Conservation (phyloP, 2,329 filamentous ascomycete species). For the Aspergillus sp. region DNA sequence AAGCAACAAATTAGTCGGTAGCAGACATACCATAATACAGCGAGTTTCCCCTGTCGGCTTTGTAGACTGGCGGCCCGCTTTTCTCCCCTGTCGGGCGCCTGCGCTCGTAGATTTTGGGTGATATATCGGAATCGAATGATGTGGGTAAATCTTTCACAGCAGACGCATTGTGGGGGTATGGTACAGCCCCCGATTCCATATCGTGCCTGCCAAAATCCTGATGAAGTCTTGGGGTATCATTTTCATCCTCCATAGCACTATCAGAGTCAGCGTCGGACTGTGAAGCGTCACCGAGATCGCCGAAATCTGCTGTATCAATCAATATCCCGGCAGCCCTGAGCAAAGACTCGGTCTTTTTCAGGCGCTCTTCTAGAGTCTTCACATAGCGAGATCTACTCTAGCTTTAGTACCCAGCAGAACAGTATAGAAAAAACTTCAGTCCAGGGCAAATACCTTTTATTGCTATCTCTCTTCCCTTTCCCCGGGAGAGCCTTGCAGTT, state of each 20-base stretch:
- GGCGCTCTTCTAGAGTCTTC: slow-evolving; percentile 86
- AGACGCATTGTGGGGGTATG: not conserved
- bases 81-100: slow-evolving; percentile 40
- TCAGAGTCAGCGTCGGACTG: slow-evolving; percentile 19
- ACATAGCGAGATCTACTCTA: slow-evolving; percentile 82
- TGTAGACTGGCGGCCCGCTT: slow-evolving; percentile 71
- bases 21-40: slow-evolving; percentile 65
- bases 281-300: slow-evolving; percentile 24
- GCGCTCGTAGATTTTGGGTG: slow-evolving; percentile 12
- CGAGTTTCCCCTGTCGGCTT: slow-evolving; percentile 83
- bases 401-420: slow-evolving; percentile 9
- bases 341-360: slow-evolving; percentile 84
- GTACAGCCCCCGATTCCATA: not conserved
- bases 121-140: slow-evolving; percentile 14
- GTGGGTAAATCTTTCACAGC: not conserved
- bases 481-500: slow-evolving; percentile 91
- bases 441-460: slow-evolving; percentile 68
- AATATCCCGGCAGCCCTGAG: slow-evolving; percentile 79
- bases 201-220: slow-evolving; percentile 1
- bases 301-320: slow-evolving; percentile 66
- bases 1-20: not conserved
- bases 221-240: slow-evolving; percentile 32
- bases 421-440: not conserved
- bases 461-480: slow-evolving; percentile 87
- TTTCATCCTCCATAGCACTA: slow-evolving; percentile 33